phyloP scores from a whole-genome alignment of 2,329 filamentous ascomycete genomes.

The Nannizziopsis barbatae region DNA sequence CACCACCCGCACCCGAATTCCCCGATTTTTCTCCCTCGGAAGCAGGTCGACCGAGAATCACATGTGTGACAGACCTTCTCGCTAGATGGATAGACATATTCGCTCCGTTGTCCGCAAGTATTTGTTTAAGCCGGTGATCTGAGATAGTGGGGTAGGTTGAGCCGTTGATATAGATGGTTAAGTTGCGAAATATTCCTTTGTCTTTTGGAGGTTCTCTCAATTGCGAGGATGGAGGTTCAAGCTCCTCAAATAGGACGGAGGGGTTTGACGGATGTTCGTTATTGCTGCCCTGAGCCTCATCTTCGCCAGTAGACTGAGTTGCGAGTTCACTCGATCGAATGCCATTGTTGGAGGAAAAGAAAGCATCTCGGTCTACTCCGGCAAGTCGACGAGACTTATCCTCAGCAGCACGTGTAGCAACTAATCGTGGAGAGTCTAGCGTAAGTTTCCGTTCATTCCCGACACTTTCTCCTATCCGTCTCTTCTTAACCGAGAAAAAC shows the following conservation, averaged over 20 bases:
- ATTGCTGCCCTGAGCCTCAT: background rate
- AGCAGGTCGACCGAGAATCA: slow-evolving; percentile 58
- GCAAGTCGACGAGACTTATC: slow-evolving; percentile 2
- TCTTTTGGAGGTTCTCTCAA: slow-evolving; percentile 20
- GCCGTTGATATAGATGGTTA: slow-evolving; percentile 77
- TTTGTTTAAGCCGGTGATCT: slow-evolving; percentile 72
- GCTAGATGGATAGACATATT: slow-evolving; percentile 58
- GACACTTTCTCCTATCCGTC: slow-evolving; percentile 18
- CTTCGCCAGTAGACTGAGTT: no score
- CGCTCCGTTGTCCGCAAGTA: slow-evolving; percentile 65
- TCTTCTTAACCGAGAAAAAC: slow-evolving; percentile 40
- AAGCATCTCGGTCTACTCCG: no score
- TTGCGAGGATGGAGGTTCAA: background rate
- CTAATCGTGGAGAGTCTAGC: slow-evolving; percentile 12
- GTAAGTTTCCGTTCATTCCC: background rate
- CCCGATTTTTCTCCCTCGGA: slow-evolving; percentile 42
- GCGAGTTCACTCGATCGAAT: background rate
- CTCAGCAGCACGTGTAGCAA: slow-evolving; percentile 18
- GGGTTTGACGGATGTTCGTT: no score
- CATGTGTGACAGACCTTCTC: slow-evolving; percentile 68
- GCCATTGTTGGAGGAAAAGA: no score
- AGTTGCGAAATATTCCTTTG: slow-evolving; percentile 52
- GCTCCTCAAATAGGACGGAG: no score
- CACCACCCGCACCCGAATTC: slow-evolving; percentile 61
- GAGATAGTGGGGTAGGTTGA: slow-evolving; percentile 71